Evolutionary conservation across 192 early-diverging fungal species (phyloP).

Genomic region (Paraglomus brasilianum): DNA sequence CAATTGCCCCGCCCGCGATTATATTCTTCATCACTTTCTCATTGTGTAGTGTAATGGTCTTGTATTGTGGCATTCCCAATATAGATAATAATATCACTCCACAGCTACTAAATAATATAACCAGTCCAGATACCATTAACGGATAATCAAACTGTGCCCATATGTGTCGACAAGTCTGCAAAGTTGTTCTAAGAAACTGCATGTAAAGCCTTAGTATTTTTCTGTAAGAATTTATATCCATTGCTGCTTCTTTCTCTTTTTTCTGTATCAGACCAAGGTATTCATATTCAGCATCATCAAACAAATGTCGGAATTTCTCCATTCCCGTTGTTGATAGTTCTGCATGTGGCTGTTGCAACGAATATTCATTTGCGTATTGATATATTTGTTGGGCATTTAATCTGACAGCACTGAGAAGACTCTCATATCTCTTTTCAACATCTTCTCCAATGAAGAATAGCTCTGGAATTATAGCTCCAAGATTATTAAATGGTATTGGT

Average conservation of each 20-base stretch:
- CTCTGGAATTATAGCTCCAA: conserved; percentile 88
- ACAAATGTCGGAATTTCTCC: conserved; percentile 33
- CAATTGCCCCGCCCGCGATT: conserved; percentile 26
- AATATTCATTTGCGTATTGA: conserved; percentile 62
- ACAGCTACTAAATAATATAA: conserved; percentile 52
- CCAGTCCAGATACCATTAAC: conserved; percentile 72
- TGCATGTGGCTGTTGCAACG: conserved; percentile 45
- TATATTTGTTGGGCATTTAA: conserved; percentile 71
- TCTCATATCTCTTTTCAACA: conserved; percentile 32
- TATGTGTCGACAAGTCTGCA: conserved; percentile 72
- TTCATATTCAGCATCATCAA: conserved; percentile 34
- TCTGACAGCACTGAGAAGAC: conserved; percentile 54
- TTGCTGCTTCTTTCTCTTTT: background rate
- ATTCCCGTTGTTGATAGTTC: conserved; percentile 53
- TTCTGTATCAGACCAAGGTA: conserved; percentile 32
- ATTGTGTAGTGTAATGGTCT: conserved; percentile 31
- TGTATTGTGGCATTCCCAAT: conserved; percentile 23
- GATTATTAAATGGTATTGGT: conserved; percentile 91
- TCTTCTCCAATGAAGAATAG: conserved; percentile 54
- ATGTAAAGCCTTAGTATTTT: conserved; percentile 34
- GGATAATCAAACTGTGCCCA: conserved; percentile 93
- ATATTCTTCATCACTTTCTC: conserved; percentile 31
- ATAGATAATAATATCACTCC: conserved; percentile 34
- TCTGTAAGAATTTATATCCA: conserved; percentile 29
- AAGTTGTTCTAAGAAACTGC: conserved; percentile 57